Conservation (phyloP, 164 flowering plant species). For the Magnolia sinica region DNA sequence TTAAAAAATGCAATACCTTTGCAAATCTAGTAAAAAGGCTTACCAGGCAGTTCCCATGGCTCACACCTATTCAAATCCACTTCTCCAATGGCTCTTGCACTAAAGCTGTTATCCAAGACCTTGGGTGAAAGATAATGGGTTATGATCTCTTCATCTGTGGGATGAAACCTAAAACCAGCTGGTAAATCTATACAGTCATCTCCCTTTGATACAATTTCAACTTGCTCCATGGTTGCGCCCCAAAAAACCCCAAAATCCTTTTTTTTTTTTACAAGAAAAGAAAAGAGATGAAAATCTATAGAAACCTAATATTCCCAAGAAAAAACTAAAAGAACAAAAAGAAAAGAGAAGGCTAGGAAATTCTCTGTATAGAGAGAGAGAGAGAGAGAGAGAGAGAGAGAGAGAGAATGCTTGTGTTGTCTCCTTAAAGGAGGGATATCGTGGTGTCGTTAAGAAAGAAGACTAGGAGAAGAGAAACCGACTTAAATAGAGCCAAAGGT, state of each 20-base stretch:
- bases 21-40: not conserved
- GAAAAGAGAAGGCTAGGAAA: not conserved
- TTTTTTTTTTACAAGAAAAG: not conserved
- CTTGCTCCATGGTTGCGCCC: slow-evolving; percentile 29
- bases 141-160: slow-evolving; percentile 32
- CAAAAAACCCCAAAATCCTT: not conserved
- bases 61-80: slow-evolving; percentile 30
- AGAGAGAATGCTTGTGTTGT: not conserved
- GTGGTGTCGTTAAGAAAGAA: not conserved
- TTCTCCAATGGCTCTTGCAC: slow-evolving; percentile 23
- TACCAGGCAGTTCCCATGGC: slow-evolving; percentile 34
- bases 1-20: not conserved
- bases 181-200: slow-evolving; percentile 21
- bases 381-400: not conserved
- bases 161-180: slow-evolving; percentile 35
- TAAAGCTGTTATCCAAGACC: slow-evolving; percentile 14
- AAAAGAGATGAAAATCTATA: not conserved
- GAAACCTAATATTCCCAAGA: not conserved
- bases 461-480: not conserved
- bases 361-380: not conserved
- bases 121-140: slow-evolving; percentile 19
- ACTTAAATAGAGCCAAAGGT: not conserved
- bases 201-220: slow-evolving; percentile 15
- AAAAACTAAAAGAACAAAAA: not conserved
- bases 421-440: not conserved